A percentile compares a stretch with the other conserved stretches of the same genome.
Conservation (phyloP, 768 basidiomycete species). For the Holtermanniella nyarrowii region DNA sequence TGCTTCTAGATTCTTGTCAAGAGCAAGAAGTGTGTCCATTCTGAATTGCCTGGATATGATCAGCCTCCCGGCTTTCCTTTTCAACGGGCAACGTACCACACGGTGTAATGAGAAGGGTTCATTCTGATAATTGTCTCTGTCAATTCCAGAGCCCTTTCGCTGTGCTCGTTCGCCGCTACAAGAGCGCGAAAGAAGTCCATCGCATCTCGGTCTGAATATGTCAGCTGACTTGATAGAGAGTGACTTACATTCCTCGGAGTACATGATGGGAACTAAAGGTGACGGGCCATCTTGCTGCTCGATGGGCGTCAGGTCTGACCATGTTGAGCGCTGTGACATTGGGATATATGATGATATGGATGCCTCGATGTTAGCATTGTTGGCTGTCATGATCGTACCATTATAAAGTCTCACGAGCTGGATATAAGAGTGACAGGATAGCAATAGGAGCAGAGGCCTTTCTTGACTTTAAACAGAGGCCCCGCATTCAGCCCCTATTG, state of each 20-base stretch:
- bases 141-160: constrained; percentile 66
- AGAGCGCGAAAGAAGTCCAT: constrained; percentile 87
- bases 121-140: constrained; percentile 79
- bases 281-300: constrained; percentile 66
- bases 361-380: constrained; percentile 2
- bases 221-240: too few species aligned
- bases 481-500: too few species aligned
- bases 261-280: constrained; percentile 86
- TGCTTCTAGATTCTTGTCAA: constrained; percentile 56
- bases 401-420: too few species aligned
- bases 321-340: constrained; percentile 59
- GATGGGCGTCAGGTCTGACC: constrained; percentile 69
- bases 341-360: constrained; percentile 27
- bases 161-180: constrained; percentile 65
- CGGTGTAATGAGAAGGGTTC: constrained; percentile 95
- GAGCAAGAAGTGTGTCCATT: constrained; percentile 67
- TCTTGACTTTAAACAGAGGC: too few species aligned
- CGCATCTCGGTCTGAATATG: constrained; percentile 70
- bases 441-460: too few species aligned
- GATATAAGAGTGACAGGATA: too few species aligned
- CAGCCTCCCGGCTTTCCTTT: not conserved
- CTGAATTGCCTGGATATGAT: constrained; percentile 71
- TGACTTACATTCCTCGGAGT: constrained; percentile 70
- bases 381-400: too few species aligned
- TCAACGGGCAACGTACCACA: constrained; percentile 55